Percentiles rank a stretch among this genome's conserved stretches.
These are phyloP conservation scores for Nyssa sinensis DNA, from an alignment of 148 eudicot species.

Conservation along the genomic window DNA sequence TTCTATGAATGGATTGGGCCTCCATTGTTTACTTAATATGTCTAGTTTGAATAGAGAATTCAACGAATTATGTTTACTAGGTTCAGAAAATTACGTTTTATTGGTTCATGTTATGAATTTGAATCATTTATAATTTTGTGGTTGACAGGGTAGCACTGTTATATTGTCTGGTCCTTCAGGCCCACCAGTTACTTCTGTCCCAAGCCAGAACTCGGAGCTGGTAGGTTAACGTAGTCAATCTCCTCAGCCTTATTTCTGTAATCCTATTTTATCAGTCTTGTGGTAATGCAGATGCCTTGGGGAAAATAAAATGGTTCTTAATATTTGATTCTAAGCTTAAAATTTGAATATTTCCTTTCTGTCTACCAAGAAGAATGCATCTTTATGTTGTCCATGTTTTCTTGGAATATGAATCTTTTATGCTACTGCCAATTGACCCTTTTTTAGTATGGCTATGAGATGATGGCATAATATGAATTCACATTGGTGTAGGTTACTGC, in stretches of 20 bases:
- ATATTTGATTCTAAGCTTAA: not conserved
- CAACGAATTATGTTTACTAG: not conserved
- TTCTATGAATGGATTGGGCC: too few relatives aligned
- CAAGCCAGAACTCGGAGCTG: conserved; percentile 93
- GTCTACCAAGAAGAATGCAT: not conserved
- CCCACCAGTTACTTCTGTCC: conserved; percentile 80
- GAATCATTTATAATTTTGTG: conserved; percentile 17
- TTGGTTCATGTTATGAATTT: conserved; percentile 6
- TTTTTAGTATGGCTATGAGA: too few relatives aligned
- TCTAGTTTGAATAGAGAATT: not conserved
- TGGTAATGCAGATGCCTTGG: too few relatives aligned
- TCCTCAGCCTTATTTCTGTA: not conserved
- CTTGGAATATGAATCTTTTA: too few relatives aligned
- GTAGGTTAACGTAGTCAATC: conserved; percentile 39
- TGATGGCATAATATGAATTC: too few relatives aligned
- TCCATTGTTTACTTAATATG: not conserved
- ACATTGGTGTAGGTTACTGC: too few relatives aligned
- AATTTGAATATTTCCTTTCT: too few relatives aligned
- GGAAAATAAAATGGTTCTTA: too few relatives aligned
- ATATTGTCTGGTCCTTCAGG: conserved; percentile 94
- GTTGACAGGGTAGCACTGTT: conserved; percentile 80
- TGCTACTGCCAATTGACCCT: not conserved
- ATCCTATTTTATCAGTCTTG: not conserved
- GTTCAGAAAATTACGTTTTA: conserved; percentile 9
- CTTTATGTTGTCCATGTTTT: not conserved